Conservation (phyloP, 306 rosid species). For the Malus asiatica region DNA sequence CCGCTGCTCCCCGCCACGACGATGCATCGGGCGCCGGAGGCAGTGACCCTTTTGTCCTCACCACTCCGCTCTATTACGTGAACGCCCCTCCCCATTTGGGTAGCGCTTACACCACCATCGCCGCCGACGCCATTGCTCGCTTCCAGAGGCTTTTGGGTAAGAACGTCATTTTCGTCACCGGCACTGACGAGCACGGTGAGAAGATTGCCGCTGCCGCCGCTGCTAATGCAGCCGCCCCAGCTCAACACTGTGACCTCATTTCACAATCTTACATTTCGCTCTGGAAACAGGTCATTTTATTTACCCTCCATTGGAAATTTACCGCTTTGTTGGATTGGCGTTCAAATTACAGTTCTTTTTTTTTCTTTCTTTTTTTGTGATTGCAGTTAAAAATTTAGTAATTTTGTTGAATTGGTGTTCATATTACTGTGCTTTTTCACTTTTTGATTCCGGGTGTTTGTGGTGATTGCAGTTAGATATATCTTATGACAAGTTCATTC, state of each 20-base stretch:
- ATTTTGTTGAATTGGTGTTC: not conserved
- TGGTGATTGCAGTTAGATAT: conserved; percentile 54
- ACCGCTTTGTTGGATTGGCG: not conserved
- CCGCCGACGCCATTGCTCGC: conserved; percentile 94
- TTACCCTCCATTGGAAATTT: conserved; percentile 2
- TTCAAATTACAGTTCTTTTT: not conserved
- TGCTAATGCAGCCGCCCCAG: conserved; percentile 58
- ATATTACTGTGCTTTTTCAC: not conserved
- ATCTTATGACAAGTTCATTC: conserved; percentile 79
- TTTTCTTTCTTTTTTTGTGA: not conserved
- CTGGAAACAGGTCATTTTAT: conserved; percentile 65
- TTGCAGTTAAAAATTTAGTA: conserved; percentile 9
- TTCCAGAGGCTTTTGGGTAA: conserved; percentile 81
- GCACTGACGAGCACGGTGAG: conserved; percentile 96
- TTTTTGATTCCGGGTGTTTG: not conserved
- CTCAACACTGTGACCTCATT: conserved; percentile 71
- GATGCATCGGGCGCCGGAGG: not conserved
- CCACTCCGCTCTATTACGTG: conserved; percentile 95
- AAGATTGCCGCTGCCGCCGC: conserved; percentile 89
- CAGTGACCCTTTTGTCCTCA: conserved; percentile 57
- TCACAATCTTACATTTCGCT: conserved; percentile 67
- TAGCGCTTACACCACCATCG: conserved; percentile 94
- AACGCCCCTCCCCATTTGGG: conserved; percentile 99
- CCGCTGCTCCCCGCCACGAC: not conserved
- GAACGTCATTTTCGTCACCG: conserved; percentile 77